Evolutionary conservation across 352 stramenopile genomes (phyloP), one percentile per base, ranked within the genome.

Genomic region (Globisporangium middletonii): DNA sequence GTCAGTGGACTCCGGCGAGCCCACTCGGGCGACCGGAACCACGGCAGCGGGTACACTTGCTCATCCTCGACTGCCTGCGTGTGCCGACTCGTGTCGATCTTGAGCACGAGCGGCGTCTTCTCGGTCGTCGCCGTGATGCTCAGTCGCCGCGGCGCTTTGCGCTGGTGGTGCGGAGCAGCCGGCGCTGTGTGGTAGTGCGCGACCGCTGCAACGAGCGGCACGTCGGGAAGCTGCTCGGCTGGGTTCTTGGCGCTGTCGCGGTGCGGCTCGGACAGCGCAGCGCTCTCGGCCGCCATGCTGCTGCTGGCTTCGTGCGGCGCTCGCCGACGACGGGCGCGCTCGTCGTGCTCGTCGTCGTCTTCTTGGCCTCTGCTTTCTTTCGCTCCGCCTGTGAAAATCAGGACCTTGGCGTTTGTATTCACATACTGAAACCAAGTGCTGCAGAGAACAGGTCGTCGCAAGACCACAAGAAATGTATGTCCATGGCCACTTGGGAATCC

Each of bases 1-100:
- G 27, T 49, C 53, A 2, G 66, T 49, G 30, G 71, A 65, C 15
- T 59, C 43, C 57, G 63, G 35, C 66, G 68, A 2, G 68, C 65
- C 76, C 70, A 83, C 57, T 89, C 76, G 49, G 82, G 82, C 41
- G 77, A 89, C 44, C 73, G 74, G 67, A 90, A 92, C 82, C 82
- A 92, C 55, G 82, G 82, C 60, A 92, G 65, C 30, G 82, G 82
- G 50, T 90, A 67, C 19, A 90, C 60, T 9, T 38, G 33, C 50
- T 89, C 82, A 54, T 92, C 77, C 6, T 30, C 56, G 18, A 43
- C 27, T 8, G n/a, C 48, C 41, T 43, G 42, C 27, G 42, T 50
- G 6, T 42, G 48, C 38, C 47, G 19, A 16, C 41, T 56, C 51
- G 33, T 46, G 51, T 79, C 69, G 1, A 69, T 63, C 59, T 74